Evolutionary conservation across 345 rosid species (phyloP), one percentile per base, ranked within the genome.

Genomic region (Limnanthes douglasii): DNA sequence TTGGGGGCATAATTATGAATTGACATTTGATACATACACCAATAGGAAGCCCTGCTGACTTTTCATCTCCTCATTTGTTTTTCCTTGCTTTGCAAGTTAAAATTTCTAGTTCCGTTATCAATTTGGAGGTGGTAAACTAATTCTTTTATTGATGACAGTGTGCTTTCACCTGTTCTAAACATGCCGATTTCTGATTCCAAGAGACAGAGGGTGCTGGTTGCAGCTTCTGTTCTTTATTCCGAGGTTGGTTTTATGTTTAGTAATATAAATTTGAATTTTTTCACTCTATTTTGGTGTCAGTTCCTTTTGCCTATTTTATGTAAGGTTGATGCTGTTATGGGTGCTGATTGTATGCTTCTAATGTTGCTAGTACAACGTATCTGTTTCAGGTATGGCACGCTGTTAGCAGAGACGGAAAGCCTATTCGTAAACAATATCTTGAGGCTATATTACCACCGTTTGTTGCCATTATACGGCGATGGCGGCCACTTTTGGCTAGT

Each of bases 161-260:
- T 92, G 41, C 94, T 92, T 53, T 92, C 99, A 51, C 96, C 99
- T 34, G 64, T 85, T 54, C 57, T 92, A 40, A 92, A 92, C 68
- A 81, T 92, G 96, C 93, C 94, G 32, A 69, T 81, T 59, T 73
- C 96, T 20, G 99, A 92, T 57, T 92, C 99, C 43, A 92, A 85
- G 73, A 69, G 96, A 57, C 99, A 80, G 51, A 66, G 96, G 63
- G 99, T 92, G 47, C 57, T 92, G 69, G 99, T 85, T 47, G 88
- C 96, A 19, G 73, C 93, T 34, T 92, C 96, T 60, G 83, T 92
- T 62, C 83, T 92, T 8, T 92, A 73, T 66, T 81, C 99, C 21
- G 99, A 92, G 99, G 99, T 92, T 59, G 53, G 96, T 74, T 67
- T 41, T 52, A 18, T 36, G 11, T 53, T 52, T 27, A 50, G 11